Conservation (phyloP, 1,284 basidiomycete species). For the Ceratobasidium sp. region DNA sequence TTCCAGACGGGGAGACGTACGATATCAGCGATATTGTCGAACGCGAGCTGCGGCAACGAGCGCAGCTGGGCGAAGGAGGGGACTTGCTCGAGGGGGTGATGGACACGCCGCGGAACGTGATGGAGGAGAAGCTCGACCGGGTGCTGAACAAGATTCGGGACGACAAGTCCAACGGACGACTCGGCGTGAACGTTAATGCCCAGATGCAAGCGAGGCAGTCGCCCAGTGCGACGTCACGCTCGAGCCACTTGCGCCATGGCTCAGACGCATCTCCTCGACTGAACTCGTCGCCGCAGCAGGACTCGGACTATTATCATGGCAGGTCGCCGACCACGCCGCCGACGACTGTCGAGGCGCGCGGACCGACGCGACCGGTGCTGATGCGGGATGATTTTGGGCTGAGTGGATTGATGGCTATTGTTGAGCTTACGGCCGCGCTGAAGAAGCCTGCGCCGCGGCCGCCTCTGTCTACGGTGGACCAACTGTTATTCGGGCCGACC, state of each 20-base stretch:
- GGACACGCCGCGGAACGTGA: constrained; percentile 63
- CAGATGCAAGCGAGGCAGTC: constrained; percentile 41
- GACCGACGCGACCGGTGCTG: constrained; percentile 51
- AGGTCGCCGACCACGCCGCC: constrained; percentile 59
- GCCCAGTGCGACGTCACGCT: constrained; percentile 34
- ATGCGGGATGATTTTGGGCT: constrained; percentile 87
- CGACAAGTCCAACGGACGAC: constrained; percentile 46
- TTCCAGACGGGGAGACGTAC: constrained; percentile 84
- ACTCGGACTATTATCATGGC: constrained; percentile 44
- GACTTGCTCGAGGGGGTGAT: constrained; percentile 73
- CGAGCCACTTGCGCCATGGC: constrained; percentile 42
- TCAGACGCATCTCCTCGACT: constrained; percentile 55
- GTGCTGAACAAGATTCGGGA: constrained; percentile 81
- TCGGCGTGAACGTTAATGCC: constrained; percentile 42
- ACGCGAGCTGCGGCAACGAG: constrained; percentile 71
- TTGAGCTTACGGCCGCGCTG: constrained; percentile 70
- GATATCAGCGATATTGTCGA: constrained; percentile 94
- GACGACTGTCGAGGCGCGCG: constrained; percentile 48
- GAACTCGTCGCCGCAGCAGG: constrained; percentile 41
- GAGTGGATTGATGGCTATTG: constrained; percentile 82
- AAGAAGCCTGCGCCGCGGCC: constrained; percentile 52
- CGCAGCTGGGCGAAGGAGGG: constrained; percentile 54
- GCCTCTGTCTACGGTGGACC: constrained; percentile 69
- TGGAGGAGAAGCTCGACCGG: constrained; percentile 79
- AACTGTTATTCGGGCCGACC: constrained; percentile 75